Evolutionary conservation across 129 eudicot species (phyloP), one percentile per base, ranked within the genome.

Genomic region (Apium graveolens): DNA sequence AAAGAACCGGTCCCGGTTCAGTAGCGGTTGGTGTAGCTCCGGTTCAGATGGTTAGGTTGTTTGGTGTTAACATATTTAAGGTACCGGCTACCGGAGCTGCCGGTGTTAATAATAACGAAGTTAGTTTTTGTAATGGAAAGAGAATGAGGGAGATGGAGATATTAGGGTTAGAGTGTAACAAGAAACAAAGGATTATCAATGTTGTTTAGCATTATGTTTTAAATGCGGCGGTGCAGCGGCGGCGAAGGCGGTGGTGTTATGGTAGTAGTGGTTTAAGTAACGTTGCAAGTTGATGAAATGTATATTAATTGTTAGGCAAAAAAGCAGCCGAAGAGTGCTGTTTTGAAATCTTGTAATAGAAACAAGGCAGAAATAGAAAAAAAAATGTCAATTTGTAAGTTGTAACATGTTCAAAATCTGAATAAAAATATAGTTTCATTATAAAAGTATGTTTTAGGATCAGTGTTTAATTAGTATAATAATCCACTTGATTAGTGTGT

Each of bases 141-240:
- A 84, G 89, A 78, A 76, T 72, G 78, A 82, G 89, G 55, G 95
- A 90, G 37, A 82, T 93, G 87, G 93, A 87, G 77, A 62, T 90
- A 24, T 79, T 87, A 81, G 92, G 80, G 29, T 71, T 89, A 48
- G 92, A 81, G 37, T 80, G 78, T 37, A 83, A 82, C 62, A 93
- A 93, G 87, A 93, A 93, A 77, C 95, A 89, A 81, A 91, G 93
- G 86, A 84, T 85, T 29, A 85, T 93, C 78, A 84, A 88, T 71
- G 88, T 86, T 73, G 86, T 89, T 94, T 91, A 79, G 72, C 10
- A 14, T 32, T 31, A 60, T 66, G 11, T 31, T 31, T 31, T 66
- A 21, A 12, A 27, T n/a, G 42, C 74, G 74, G 74, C 73, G 72
- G 38, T 32, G 71, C 39, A 3, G 39, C 37, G 21, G 38, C 71